Base-by-base conservation (phyloP, 164 flowering plant genomes). In the Tetrastigma voinierianum region DNA sequence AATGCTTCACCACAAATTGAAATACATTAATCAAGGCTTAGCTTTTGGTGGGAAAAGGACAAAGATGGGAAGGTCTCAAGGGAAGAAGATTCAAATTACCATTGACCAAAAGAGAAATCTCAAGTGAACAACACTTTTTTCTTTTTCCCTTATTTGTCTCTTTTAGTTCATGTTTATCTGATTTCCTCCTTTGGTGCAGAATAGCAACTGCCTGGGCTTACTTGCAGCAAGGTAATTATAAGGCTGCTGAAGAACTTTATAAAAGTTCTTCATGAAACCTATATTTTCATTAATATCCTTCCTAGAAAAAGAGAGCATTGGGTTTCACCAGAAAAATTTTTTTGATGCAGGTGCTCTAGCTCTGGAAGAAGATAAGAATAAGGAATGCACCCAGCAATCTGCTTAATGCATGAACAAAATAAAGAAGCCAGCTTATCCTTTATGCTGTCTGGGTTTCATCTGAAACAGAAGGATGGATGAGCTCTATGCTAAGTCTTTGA, bases 191-290 rank as follows among this genome's bases (percentile, higher is more conserved):
- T 52, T 24, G 17, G 48, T 62, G 57, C 81, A 93, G 97, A 80
- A 62, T 94, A 48, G 98, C 43, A 94, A 94, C 72, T 76, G 98
- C 89, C 10, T 94, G 96, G 97, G 96, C 96, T 59, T 78, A 86
- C 80, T 65, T 94, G 82, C 96, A 86, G 78, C 77, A 74, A 52
- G 70, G 79, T 54, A 74, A 87, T 43, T 89, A 76, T 66, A 72
- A 67, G 58, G 65, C 67, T 53, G 91, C 96, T 12, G 97, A 87
- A 68, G 82, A 80, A 45, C 56, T 74, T 66, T 94, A 94, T 76
- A 81, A 90, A 72, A 61, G 59, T 18, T 63, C 49, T 45, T 51
- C 12, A 8, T 54, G 2, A 2, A 55, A 55, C 10, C 21, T 21
- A 55, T 21, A 8, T 15, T 11, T 4, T 12, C 10, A 10, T 55